Evolutionary conservation across 129 eudicot species (phyloP).

Genomic region (Apium graveolens): DNA sequence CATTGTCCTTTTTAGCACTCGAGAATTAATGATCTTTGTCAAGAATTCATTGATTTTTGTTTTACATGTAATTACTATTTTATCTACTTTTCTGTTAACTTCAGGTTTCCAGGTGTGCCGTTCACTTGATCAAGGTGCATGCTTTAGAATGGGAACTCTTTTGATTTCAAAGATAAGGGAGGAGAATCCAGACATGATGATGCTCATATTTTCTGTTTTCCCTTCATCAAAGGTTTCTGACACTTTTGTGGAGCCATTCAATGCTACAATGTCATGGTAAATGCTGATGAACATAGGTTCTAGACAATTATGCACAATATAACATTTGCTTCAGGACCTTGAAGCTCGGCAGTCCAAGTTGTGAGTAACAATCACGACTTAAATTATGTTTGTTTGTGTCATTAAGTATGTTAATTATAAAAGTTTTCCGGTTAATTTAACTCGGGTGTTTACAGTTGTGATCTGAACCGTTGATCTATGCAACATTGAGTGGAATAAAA

Average conservation of each 20-base stretch:
- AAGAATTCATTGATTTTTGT: too few species aligned
- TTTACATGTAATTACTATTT: too few species aligned
- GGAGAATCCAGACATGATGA: conserved; percentile 91
- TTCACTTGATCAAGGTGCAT: conserved; percentile 93
- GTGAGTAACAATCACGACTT: conserved; percentile 29
- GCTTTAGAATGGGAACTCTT: conserved; percentile 93
- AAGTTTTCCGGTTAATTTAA: background rate
- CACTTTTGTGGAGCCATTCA: conserved; percentile 86
- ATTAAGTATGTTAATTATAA: background rate
- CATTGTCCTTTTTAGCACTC: too few species aligned
- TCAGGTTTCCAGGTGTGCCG: too few species aligned
- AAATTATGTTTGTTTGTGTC: background rate
- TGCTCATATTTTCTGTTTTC: conserved; percentile 91
- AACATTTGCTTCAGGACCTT: conserved; percentile 87
- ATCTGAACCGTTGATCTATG: conserved; percentile 81
- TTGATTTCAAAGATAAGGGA: conserved; percentile 87
- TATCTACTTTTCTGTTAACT: too few species aligned
- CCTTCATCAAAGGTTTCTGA: conserved; percentile 94
- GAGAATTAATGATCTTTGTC: too few species aligned
- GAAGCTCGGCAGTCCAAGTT: conserved; percentile 90
- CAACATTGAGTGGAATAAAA: conserved; percentile 94
- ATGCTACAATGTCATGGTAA: conserved; percentile 84
- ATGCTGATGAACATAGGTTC: conserved; percentile 94
- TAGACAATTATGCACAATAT: conserved; percentile 83
- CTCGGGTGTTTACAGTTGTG: conserved; percentile 52